Percentiles rank a stretch among this genome's conserved stretches.
phyloP scores from a whole-genome alignment of 2,329 filamentous ascomycete genomes.

The Hirsutella rhossiliensis region DNA sequence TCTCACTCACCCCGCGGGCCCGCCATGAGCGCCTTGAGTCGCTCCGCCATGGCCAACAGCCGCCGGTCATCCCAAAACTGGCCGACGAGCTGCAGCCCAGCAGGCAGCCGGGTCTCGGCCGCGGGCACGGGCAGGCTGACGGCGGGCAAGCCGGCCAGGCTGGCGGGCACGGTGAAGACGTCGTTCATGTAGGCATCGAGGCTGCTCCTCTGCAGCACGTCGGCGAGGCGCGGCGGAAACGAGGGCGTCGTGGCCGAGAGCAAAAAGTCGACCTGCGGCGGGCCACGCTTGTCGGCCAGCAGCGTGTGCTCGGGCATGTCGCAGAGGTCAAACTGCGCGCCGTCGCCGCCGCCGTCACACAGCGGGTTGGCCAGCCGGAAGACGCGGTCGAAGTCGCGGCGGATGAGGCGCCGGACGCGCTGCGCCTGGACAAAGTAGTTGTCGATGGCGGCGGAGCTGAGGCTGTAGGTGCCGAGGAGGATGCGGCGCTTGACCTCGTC shows the following conservation, averaged over 20 bases:
- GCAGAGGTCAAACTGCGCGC: conserved; percentile 40
- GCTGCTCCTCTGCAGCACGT: conserved; percentile 40
- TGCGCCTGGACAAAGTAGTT: conserved; percentile 97
- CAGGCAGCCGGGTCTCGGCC: conserved; percentile 19
- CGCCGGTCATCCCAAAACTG: conserved; percentile 66
- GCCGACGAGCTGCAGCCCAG: conserved; percentile 65
- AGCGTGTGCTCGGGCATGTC: conserved; percentile 42
- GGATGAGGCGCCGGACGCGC: conserved; percentile 70
- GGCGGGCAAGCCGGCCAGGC: conserved; percentile 79
- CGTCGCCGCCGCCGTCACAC: conserved; percentile 27
- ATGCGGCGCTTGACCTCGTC: conserved; percentile 79
- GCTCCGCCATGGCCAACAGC: conserved; percentile 45
- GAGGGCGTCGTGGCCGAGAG: conserved; percentile 80
- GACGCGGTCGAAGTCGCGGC: conserved; percentile 72
- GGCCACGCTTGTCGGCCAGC: conserved; percentile 44
- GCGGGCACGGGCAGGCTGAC: conserved; percentile 58
- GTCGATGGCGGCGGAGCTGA: conserved; percentile 82
- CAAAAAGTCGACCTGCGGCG: conserved; percentile 67
- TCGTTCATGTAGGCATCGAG: conserved; percentile 86
- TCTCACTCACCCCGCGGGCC: too few relatives aligned
- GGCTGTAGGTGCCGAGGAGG: conserved; percentile 75
- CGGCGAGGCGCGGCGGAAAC: conserved; percentile 51
- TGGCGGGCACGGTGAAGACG: conserved; percentile 90
- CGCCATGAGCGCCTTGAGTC: conserved; percentile 6
- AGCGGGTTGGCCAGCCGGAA: conserved; percentile 64